Evolutionary conservation across 1,284 basidiomycete species (phyloP).

Genomic region (Pterulicium gracile): DNA sequence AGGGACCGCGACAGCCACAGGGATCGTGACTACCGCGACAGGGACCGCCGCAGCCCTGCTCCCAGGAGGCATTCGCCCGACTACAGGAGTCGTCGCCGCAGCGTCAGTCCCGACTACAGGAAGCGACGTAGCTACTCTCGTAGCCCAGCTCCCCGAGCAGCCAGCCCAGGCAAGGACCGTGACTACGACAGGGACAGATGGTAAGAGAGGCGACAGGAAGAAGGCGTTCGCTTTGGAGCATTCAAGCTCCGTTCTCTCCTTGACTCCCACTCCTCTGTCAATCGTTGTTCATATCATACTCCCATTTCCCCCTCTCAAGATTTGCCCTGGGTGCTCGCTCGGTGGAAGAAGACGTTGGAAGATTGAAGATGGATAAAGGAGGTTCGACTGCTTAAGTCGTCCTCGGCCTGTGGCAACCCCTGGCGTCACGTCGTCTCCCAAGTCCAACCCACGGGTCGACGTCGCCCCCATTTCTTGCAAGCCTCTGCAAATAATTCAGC

Average conservation of each 20-base stretch:
- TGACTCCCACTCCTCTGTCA: background rate
- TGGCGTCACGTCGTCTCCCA: no score
- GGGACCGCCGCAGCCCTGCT: slow-evolving; percentile 53
- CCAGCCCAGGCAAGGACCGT: slow-evolving; percentile 47
- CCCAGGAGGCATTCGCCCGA: slow-evolving; percentile 22
- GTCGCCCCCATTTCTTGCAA: no score
- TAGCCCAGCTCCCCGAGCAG: slow-evolving; percentile 66
- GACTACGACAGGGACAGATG: slow-evolving; percentile 29
- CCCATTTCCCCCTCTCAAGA: background rate
- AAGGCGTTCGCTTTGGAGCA: background rate
- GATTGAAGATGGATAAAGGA: no score
- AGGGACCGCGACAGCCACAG: background rate
- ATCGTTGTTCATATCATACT: background rate
- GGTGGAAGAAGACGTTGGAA: background rate
- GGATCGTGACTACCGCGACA: slow-evolving; percentile 33
- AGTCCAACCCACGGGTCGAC: no score
- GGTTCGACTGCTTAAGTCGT: no score
- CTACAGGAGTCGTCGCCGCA: slow-evolving; percentile 35
- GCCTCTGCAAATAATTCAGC: background rate
- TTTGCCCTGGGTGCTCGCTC: background rate
- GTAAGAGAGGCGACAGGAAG: background rate
- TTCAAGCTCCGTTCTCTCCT: background rate
- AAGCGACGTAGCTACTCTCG: slow-evolving; percentile 67
- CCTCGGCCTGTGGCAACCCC: no score
- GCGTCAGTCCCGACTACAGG: slow-evolving; percentile 67